These are phyloP conservation scores for Umbelopsis vinacea DNA, from an alignment of 192 early-diverging fungal species.

Conservation along the genomic window DNA sequence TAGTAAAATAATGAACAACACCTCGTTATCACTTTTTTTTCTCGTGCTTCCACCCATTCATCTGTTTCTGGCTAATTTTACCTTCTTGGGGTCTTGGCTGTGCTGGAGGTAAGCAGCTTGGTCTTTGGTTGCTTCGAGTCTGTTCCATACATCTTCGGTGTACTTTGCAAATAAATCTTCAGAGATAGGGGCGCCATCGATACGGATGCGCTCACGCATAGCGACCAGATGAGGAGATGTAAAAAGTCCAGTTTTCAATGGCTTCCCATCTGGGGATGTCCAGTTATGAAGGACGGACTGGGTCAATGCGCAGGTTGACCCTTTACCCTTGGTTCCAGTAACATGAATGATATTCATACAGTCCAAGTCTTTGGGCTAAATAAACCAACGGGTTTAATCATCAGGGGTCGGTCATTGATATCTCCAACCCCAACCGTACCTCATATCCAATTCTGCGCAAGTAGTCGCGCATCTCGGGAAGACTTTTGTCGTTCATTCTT, in stretches of 20 bases:
- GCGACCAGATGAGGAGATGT: slow-evolving; percentile 94
- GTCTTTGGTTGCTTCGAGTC: slow-evolving; percentile 60
- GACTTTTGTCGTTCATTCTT: slow-evolving; percentile 57
- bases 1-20: no score
- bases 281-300: slow-evolving; percentile 74
- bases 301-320: slow-evolving; percentile 81
- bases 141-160: slow-evolving; percentile 87
- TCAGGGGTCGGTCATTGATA: slow-evolving; percentile 26
- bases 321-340: slow-evolving; percentile 88
- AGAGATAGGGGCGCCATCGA: slow-evolving; percentile 83
- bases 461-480: slow-evolving; percentile 70
- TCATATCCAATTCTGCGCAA: slow-evolving; percentile 76
- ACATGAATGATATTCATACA: slow-evolving; percentile 78
- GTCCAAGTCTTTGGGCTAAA: slow-evolving; percentile 69
- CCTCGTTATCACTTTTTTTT: no score
- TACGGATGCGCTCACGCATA: slow-evolving; percentile 92
- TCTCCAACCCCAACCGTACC: slow-evolving; percentile 42
- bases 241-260: slow-evolving; percentile 74
- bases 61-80: not conserved
- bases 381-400: slow-evolving; percentile 35
- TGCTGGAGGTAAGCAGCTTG: slow-evolving; percentile 36
- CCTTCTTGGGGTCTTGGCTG: slow-evolving; percentile 43
- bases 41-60: no score
- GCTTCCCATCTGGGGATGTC: slow-evolving; percentile 10
- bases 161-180: slow-evolving; percentile 80